These are phyloP conservation scores for Seiridium cupressi DNA, from an alignment of 2,329 filamentous ascomycete species.

Conservation along the genomic window DNA sequence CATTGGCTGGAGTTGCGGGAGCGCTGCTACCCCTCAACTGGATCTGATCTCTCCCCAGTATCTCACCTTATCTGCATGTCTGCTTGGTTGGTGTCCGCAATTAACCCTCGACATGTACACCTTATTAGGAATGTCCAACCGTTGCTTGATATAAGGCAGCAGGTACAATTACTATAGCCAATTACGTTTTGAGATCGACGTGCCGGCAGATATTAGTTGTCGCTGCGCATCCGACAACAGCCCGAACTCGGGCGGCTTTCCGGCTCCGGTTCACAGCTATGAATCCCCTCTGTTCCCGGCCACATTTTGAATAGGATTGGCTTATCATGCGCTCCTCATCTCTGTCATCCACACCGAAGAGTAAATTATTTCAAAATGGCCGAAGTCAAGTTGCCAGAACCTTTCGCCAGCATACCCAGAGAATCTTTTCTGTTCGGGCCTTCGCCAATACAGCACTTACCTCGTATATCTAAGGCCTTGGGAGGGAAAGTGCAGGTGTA, in stretches of 20 bases:
- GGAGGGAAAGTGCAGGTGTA: slow-evolving; percentile 61
- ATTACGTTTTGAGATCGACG: neutral
- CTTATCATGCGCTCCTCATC: neutral
- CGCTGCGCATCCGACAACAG: neutral
- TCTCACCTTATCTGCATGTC: too few relatives aligned
- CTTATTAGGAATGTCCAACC: slow-evolving; percentile 3
- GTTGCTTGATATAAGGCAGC: neutral
- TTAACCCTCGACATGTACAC: neutral
- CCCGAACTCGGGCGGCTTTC: slow-evolving; percentile 2
- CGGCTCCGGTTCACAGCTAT: neutral
- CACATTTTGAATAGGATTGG: neutral
- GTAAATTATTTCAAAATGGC: slow-evolving; percentile 15
- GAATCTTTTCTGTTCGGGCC: slow-evolving; percentile 63
- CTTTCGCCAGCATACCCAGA: slow-evolving; percentile 62
- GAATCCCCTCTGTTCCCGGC: neutral
- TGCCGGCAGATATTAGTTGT: neutral
- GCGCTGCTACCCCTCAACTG: too few relatives aligned
- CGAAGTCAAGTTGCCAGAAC: slow-evolving; percentile 51
- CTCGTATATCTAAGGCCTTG: slow-evolving; percentile 61
- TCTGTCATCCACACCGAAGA: neutral
- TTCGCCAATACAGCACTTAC: slow-evolving; percentile 66
- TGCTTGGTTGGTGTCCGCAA: too few relatives aligned
- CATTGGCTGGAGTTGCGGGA: too few relatives aligned
- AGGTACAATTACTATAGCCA: neutral
- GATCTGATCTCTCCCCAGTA: too few relatives aligned